phyloP scores from a whole-genome alignment of 495 filamentous ascomycete species.

The Zalerion maritima region DNA sequence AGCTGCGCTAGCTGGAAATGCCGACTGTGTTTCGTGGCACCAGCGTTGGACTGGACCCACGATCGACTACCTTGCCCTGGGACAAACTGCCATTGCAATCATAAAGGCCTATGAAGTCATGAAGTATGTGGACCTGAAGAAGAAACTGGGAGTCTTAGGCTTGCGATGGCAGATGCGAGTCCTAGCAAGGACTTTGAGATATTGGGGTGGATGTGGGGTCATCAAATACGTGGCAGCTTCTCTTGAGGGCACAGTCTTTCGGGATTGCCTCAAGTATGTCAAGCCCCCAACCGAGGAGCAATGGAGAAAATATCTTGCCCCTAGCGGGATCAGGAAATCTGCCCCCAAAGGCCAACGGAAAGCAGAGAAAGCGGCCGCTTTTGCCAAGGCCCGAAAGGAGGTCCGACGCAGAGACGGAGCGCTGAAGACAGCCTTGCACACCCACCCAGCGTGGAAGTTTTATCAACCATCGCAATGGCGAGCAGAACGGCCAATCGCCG shows the following conservation, averaged over 20 bases:
- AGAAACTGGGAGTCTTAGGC: slow-evolving; percentile 39
- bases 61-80: slow-evolving; percentile 35
- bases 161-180: slow-evolving; percentile 51
- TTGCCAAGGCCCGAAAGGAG: slow-evolving; percentile 9
- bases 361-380: slow-evolving; percentile 3
- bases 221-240: slow-evolving; percentile 53
- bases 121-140: slow-evolving; percentile 45
- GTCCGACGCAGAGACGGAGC: slow-evolving; percentile 4
- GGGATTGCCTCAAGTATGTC: slow-evolving; percentile 56
- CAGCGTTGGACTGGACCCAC: slow-evolving; percentile 34
- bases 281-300: slow-evolving; percentile 58
- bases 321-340: slow-evolving; percentile 10
- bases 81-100: slow-evolving; percentile 30
- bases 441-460: slow-evolving; percentile 1
- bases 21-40: slow-evolving; percentile 31
- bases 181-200: slow-evolving; percentile 51
- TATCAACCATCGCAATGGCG: slow-evolving; percentile 16
- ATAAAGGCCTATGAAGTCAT: slow-evolving; percentile 33
- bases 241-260: slow-evolving; percentile 28
- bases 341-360: slow-evolving; percentile 8
- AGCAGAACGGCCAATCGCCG: slow-evolving; percentile 28
- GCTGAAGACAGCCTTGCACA: slow-evolving; percentile 1
- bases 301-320: slow-evolving; percentile 39
- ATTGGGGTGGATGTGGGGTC: slow-evolving; percentile 53
- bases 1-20: slow-evolving; percentile 20